Conservation (phyloP, 2,329 filamentous ascomycete species). For the Dactylonectria macrodidyma region DNA sequence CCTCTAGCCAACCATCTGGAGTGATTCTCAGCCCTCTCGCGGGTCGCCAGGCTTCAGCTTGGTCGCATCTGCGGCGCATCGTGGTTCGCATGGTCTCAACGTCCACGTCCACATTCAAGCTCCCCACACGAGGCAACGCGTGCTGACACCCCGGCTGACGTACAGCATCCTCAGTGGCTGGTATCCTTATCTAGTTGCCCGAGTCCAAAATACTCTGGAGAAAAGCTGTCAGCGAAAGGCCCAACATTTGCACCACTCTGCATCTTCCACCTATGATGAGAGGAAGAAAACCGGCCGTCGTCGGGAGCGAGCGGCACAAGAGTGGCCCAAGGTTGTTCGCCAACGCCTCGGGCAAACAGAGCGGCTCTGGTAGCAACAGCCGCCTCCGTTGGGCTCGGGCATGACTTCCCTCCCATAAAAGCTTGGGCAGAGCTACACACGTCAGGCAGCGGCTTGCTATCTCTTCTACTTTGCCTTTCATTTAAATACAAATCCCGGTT, state of each 20-base stretch:
- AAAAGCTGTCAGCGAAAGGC: not conserved
- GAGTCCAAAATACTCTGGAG: not conserved
- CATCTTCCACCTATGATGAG: conserved; percentile 6
- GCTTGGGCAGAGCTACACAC: conserved; percentile 4
- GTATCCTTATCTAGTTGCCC: not conserved
- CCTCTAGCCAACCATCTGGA: conserved; percentile 36
- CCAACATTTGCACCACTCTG: not conserved
- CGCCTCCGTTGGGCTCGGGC: not conserved
- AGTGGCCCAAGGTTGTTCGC: not conserved
- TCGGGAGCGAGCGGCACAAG: not conserved
- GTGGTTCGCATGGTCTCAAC: conserved; percentile 18
- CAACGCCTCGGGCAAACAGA: conserved; percentile 17
- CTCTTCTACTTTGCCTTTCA: not conserved
- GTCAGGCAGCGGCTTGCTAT: not conserved
- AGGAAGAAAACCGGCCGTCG: conserved; percentile 4
- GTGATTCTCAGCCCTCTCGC: conserved; percentile 13
- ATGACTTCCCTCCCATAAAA: conserved; percentile 3
- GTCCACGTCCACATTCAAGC: conserved; percentile 13
- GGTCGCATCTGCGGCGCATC: conserved; percentile 31
- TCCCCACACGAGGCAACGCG: conserved; percentile 18
- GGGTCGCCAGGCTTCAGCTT: conserved; percentile 35
- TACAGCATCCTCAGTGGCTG: conserved; percentile 21
- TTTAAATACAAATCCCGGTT: not conserved
- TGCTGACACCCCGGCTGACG: conserved; percentile 2
- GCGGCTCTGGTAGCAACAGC: not conserved